A percentile compares a stretch with the other conserved stretches of the same genome.
Conservation (phyloP, 2,329 filamentous ascomycete genomes). For the Thermoascus crustaceus region DNA sequence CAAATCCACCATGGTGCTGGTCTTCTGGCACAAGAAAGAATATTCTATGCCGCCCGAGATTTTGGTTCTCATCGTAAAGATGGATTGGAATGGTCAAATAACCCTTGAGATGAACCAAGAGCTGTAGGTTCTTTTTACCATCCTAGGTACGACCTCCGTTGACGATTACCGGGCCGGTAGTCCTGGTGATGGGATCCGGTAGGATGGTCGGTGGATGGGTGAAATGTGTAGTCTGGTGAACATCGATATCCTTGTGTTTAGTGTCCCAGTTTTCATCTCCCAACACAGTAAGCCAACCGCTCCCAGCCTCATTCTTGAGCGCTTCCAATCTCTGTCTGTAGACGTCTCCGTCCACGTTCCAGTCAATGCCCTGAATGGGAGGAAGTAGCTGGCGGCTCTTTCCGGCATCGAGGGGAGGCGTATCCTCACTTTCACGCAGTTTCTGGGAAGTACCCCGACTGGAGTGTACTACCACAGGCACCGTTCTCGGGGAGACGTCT, state of each 20-base stretch:
- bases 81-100: too few relatives aligned
- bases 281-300: constrained; percentile 76
- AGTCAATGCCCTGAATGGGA: constrained; percentile 21
- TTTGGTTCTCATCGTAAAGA: not conserved
- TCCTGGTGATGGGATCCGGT: constrained; percentile 25
- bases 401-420: constrained; percentile 10
- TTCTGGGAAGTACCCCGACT: constrained; percentile 10
- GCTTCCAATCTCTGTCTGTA: constrained; percentile 86
- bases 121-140: constrained; percentile 14
- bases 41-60: not conserved
- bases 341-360: constrained; percentile 55
- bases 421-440: constrained; percentile 11
- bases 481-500: not conserved
- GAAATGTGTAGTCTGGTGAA: constrained; percentile 24
- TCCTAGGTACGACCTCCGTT: constrained; percentile 33
- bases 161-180: constrained; percentile 33
- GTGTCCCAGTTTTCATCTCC: constrained; percentile 61
- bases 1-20: too few relatives aligned
- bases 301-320: constrained; percentile 75
- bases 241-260: constrained; percentile 21
- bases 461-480: too few relatives aligned
- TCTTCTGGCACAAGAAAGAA: too few relatives aligned
- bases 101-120: too few relatives aligned
- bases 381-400: constrained; percentile 16
- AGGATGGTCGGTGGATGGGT: constrained; percentile 24